Evolutionary conservation across 345 rosid species (phyloP).

Genomic region (Psidium guajava): DNA sequence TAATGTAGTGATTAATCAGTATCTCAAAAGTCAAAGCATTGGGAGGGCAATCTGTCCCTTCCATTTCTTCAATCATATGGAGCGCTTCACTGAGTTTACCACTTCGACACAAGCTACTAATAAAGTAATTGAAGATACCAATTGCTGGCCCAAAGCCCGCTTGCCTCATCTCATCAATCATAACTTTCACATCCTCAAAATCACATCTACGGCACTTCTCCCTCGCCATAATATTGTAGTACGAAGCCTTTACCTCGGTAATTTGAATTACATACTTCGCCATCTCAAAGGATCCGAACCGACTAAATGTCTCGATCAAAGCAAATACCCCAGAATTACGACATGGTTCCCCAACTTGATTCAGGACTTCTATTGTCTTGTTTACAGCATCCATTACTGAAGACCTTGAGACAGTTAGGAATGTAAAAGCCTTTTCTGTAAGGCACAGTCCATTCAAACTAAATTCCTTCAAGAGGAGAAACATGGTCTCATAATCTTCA

Average conservation of each 20-base stretch:
- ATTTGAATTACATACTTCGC: conserved; percentile 28
- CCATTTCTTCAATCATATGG: conserved; percentile 25
- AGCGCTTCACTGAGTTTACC: conserved; percentile 14
- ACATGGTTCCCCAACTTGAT: conserved; percentile 24
- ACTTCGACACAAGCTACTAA: conserved; percentile 27
- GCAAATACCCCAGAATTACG: conserved; percentile 22
- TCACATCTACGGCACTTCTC: conserved; percentile 22
- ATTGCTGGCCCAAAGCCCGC: conserved; percentile 12
- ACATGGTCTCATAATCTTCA: conserved; percentile 22
- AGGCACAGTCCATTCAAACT: conserved; percentile 5
- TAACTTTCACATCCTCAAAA: conserved; percentile 13
- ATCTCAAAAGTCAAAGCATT: conserved; percentile 43
- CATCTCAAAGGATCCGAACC: conserved; percentile 21
- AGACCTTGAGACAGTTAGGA: conserved; percentile 10
- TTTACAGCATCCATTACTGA: conserved; percentile 5
- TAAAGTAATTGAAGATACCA: conserved; percentile 18
- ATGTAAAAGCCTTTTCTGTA: conserved; percentile 30
- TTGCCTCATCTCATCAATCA: conserved; percentile 28
- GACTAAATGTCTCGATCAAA: conserved; percentile 26
- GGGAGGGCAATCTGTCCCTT: conserved; percentile 19
- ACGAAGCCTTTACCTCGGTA: conserved; percentile 16
- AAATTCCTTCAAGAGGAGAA: conserved; percentile 17
- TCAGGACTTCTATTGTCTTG: conserved; percentile 20
- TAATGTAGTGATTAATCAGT: conserved; percentile 18
- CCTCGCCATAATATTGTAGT: conserved; percentile 19